Evolutionary conservation across 2,329 filamentous ascomycete genomes (phyloP).

Genomic region (Fusarium pseudograminearum): DNA sequence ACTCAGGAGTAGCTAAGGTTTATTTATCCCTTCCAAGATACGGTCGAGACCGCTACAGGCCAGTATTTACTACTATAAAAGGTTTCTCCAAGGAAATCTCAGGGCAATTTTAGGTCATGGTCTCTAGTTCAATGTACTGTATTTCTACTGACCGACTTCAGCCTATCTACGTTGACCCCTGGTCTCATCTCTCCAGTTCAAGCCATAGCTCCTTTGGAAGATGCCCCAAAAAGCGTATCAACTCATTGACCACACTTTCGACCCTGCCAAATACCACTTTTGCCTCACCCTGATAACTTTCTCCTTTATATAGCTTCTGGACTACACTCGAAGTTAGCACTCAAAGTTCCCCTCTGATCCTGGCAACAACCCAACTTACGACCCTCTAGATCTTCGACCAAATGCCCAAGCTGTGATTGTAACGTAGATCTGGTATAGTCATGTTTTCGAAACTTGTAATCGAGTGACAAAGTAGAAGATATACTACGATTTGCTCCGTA

Average conservation of each 20-base stretch:
- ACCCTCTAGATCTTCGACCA: constrained; percentile 21
- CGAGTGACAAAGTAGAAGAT: constrained; percentile 24
- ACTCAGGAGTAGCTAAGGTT: background rate
- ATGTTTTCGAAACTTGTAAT: constrained; percentile 33
- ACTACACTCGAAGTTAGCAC: constrained; percentile 5
- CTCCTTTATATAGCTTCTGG: constrained; percentile 9
- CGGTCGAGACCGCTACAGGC: no score
- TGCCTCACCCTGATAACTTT: constrained; percentile 4
- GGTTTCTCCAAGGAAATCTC: background rate
- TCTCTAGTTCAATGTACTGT: background rate
- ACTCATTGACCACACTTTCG: constrained; percentile 12
- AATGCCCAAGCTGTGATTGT: constrained; percentile 16
- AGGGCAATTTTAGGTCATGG: background rate
- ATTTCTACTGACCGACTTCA: no score
- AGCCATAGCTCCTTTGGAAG: constrained; percentile 37
- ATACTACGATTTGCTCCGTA: constrained; percentile 20
- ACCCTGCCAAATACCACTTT: constrained; percentile 18
- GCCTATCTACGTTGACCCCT: background rate
- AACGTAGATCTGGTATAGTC: constrained; percentile 12
- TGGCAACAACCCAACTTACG: constrained; percentile 10
- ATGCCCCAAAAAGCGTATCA: constrained; percentile 21
- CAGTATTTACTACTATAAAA: background rate
- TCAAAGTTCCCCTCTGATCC: no score
- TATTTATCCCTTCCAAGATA: background rate
- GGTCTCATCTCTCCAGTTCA: constrained; percentile 13